A percentile compares a stretch with the other conserved stretches of the same genome.
These are phyloP conservation scores for Penicillium ochrochloron DNA, from an alignment of 495 filamentous ascomycete genomes.

Conservation along the genomic window DNA sequence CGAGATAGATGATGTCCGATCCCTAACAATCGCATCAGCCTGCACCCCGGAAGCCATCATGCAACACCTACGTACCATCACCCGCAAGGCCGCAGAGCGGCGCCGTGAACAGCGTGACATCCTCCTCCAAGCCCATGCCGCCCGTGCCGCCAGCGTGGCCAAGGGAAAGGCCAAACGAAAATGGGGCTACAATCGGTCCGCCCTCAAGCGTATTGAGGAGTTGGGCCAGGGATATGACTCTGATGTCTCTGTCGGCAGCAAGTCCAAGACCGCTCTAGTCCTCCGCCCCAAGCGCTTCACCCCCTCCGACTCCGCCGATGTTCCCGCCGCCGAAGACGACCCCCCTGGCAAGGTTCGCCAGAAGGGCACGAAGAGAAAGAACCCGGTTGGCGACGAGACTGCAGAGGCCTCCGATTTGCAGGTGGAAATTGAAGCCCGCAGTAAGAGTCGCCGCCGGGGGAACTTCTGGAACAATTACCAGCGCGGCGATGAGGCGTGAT, in stretches of 20 bases:
- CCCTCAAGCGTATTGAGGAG: not conserved
- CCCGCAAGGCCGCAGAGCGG: not conserved
- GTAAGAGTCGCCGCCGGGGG: not conserved
- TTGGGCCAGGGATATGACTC: not conserved
- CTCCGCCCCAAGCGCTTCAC: not conserved
- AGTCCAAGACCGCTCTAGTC: not conserved
- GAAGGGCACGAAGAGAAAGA: not conserved
- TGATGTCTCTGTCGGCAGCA: not conserved
- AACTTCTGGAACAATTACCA: not conserved
- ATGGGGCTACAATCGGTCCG: conserved; percentile 4
- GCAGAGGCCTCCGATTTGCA: not conserved
- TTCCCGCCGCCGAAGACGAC: not conserved
- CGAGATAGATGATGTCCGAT: not conserved
- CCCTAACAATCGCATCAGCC: not conserved
- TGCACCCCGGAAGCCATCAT: conserved; percentile 10
- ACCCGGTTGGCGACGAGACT: not conserved
- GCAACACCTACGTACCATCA: conserved; percentile 6
- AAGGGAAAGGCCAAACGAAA: not conserved
- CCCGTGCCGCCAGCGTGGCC: not conserved
- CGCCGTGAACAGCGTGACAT: not conserved
- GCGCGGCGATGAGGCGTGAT: not conserved
- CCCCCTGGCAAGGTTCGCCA: not conserved
- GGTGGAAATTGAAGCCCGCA: not conserved
- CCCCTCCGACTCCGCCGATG: not conserved
- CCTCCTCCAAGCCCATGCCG: not conserved